Conservation (phyloP, 2,329 filamentous ascomycete species). For the Salinomyces thailandicus region DNA sequence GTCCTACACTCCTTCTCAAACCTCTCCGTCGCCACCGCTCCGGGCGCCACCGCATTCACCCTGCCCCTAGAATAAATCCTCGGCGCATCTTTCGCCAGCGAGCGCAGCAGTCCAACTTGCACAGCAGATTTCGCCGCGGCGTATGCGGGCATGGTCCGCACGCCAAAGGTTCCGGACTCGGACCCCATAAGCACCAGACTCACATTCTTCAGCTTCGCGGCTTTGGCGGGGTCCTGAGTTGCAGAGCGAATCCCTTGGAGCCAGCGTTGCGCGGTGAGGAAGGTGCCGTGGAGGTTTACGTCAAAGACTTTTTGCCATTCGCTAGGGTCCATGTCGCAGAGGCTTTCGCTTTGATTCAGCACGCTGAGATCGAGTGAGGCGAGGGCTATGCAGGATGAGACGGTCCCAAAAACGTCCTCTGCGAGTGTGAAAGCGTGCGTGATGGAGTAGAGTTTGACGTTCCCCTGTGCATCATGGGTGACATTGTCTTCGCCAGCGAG, state of each 20-base stretch:
- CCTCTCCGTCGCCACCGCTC: constrained; percentile 35
- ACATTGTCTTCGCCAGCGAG: constrained; percentile 20
- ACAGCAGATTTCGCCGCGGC: constrained; percentile 37
- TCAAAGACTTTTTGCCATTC: constrained; percentile 33
- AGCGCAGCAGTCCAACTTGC: constrained; percentile 34
- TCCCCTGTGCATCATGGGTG: neutral
- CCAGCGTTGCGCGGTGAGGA: constrained; percentile 36
- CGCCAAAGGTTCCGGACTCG: constrained; percentile 37
- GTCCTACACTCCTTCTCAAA: constrained; percentile 33
- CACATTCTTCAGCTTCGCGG: constrained; percentile 24
- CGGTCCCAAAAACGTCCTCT: constrained; percentile 25
- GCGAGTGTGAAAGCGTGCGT: constrained; percentile 26
- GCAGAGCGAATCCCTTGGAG: constrained; percentile 27
- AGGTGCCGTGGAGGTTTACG: constrained; percentile 36
- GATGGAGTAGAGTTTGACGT: too few relatives aligned
- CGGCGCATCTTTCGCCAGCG: constrained; percentile 32
- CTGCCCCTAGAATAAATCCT: constrained; percentile 29
- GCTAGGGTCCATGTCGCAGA: constrained; percentile 32
- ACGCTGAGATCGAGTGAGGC: constrained; percentile 36
- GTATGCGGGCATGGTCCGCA: constrained; percentile 35
- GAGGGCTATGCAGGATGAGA: constrained; percentile 34
- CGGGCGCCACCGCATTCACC: constrained; percentile 39
- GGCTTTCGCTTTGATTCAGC: constrained; percentile 28
- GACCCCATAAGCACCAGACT: constrained; percentile 36
- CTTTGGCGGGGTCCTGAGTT: constrained; percentile 8